Conservation (phyloP, 345 rosid species). For the Pseudoturritis turrita region DNA sequence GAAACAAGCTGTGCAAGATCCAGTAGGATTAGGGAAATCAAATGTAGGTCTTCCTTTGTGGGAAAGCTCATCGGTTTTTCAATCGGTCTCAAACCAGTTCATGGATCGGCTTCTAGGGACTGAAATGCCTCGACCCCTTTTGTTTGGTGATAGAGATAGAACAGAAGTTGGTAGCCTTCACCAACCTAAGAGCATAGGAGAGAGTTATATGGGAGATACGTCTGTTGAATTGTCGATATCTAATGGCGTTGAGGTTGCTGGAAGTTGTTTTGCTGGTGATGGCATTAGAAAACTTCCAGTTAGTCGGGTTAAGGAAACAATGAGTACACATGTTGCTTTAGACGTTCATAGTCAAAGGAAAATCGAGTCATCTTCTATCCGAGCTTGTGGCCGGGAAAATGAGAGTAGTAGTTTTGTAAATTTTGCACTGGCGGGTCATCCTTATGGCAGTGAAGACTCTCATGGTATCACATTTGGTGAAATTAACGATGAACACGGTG, state of each 20-base stretch:
- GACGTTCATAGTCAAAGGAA: slow-evolving; percentile 40
- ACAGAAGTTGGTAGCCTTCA: slow-evolving; percentile 39
- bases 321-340: slow-evolving; percentile 32
- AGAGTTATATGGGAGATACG: slow-evolving; percentile 40
- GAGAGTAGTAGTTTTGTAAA: slow-evolving; percentile 39
- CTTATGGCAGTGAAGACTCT: slow-evolving; percentile 50
- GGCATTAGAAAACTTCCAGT: slow-evolving; percentile 62
- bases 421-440: slow-evolving; percentile 44
- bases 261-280: slow-evolving; percentile 45
- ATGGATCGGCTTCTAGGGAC: slow-evolving; percentile 60
- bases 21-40: slow-evolving; percentile 37
- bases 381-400: slow-evolving; percentile 36
- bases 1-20: slow-evolving; percentile 62
- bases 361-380: slow-evolving; percentile 36
- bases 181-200: slow-evolving; percentile 33
- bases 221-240: slow-evolving; percentile 62
- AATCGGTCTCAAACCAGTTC: slow-evolving; percentile 57
- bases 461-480: slow-evolving; percentile 59
- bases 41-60: slow-evolving; percentile 47
- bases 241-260: slow-evolving; percentile 52
- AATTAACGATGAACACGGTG: slow-evolving; percentile 45
- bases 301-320: slow-evolving; percentile 57
- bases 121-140: slow-evolving; percentile 51
- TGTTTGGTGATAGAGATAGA: slow-evolving; percentile 46
- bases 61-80: slow-evolving; percentile 57